Conservation (phyloP, 2,329 filamentous ascomycete genomes). For the Ceratocystis lukuohia region DNA sequence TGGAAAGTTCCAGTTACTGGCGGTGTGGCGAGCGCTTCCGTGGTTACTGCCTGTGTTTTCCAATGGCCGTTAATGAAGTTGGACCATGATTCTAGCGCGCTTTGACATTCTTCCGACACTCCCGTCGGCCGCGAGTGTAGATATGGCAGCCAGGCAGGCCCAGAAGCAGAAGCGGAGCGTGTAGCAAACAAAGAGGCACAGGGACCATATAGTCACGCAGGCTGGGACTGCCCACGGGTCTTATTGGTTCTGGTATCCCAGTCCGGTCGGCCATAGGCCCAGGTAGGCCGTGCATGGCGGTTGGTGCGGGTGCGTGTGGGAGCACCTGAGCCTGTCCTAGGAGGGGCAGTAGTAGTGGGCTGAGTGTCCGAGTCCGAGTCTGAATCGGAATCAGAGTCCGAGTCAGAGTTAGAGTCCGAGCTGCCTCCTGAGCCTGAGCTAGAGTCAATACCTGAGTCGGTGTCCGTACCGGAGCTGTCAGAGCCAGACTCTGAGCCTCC, state of each 20-base stretch:
- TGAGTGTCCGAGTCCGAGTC: background rate
- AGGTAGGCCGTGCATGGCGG: background rate
- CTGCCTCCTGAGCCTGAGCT: background rate
- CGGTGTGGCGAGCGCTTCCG: background rate
- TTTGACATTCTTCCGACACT: background rate
- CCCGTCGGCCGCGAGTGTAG: background rate
- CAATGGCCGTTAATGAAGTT: background rate
- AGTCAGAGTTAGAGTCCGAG: background rate
- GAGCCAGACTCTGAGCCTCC: background rate
- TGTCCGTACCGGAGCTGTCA: background rate
- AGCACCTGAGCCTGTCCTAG: background rate
- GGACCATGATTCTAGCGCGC: background rate
- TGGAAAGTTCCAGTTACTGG: background rate
- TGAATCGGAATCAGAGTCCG: background rate
- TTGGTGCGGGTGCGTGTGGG: background rate
- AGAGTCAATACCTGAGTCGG: background rate
- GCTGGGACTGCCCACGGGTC: background rate
- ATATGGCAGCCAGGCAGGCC: background rate
- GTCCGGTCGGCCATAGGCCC: background rate
- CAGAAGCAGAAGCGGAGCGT: background rate
- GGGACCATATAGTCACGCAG: background rate
- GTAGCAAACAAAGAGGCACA: background rate
- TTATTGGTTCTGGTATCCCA: background rate
- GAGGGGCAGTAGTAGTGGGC: background rate
- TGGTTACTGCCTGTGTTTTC: background rate